phyloP scores from a whole-genome alignment of 1,284 basidiomycete genomes.

The Austropuccinia psidii region DNA sequence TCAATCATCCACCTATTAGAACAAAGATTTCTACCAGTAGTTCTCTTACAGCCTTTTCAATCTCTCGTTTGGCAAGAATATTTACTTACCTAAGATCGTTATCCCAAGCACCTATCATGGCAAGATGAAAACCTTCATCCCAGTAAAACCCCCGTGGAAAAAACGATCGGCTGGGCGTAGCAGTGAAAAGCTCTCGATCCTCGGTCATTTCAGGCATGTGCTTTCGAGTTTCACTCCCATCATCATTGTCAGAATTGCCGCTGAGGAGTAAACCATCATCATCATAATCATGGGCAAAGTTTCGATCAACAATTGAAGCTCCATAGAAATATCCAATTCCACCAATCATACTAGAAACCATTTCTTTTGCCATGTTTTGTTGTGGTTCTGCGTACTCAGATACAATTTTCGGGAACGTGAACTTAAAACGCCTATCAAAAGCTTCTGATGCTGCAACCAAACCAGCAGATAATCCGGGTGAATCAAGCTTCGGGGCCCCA shows the following conservation, averaged over 20 bases:
- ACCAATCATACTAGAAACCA: conserved; percentile 80
- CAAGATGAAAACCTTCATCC: conserved; percentile 92
- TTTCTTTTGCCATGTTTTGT: conserved; percentile 68
- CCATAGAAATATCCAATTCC: conserved; percentile 93
- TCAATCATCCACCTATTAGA: background rate
- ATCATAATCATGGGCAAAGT: conserved; percentile 80
- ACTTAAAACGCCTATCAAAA: conserved; percentile 62
- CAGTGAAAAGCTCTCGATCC: conserved; percentile 70
- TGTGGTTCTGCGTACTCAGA: conserved; percentile 51
- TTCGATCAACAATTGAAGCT: conserved; percentile 73
- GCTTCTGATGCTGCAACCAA: conserved; percentile 60
- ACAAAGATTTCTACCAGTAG: too few relatives aligned
- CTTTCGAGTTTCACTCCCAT: conserved; percentile 43
- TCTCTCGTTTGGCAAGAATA: background rate
- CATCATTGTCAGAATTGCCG: conserved; percentile 48
- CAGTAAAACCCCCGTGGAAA: conserved; percentile 96
- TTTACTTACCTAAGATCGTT: conserved; percentile 66
- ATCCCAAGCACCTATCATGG: conserved; percentile 85
- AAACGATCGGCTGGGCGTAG: conserved; percentile 86
- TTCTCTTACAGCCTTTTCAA: too few relatives aligned
- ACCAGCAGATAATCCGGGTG: conserved; percentile 55
- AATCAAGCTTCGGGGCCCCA: conserved; percentile 57
- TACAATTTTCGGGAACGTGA: conserved; percentile 57
- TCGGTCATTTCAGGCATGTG: conserved; percentile 59
- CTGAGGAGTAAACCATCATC: conserved; percentile 49